Evolutionary conservation across 2,329 filamentous ascomycete genomes (phyloP).

Genomic region (Sarocladiaceae sp.): DNA sequence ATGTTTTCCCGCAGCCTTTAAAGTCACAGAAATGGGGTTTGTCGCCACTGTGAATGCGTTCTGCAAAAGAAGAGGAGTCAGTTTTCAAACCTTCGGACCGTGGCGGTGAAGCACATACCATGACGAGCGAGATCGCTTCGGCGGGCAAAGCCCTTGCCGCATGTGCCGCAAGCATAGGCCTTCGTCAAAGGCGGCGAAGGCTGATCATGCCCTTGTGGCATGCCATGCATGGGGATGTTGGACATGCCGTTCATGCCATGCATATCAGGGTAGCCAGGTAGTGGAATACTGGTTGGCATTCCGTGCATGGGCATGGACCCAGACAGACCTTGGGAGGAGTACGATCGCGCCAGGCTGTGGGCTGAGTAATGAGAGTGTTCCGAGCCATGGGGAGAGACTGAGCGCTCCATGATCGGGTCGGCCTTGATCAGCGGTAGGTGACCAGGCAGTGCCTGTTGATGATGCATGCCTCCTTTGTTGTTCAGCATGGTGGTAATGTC

Average conservation of each 20-base stretch:
- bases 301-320: slow-evolving; percentile 39
- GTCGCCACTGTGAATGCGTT: slow-evolving; percentile 90
- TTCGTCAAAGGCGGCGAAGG: slow-evolving; percentile 41
- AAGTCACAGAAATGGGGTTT: slow-evolving; percentile 90
- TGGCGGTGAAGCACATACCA: slow-evolving; percentile 54
- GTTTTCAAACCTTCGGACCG: background rate
- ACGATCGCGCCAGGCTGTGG: slow-evolving; percentile 41
- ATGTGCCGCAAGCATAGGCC: slow-evolving; percentile 84
- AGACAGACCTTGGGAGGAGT: slow-evolving; percentile 50
- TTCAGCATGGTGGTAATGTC: slow-evolving; percentile 48
- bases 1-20: slow-evolving; percentile 85
- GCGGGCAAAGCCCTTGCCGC: slow-evolving; percentile 84
- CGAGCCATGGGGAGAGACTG: slow-evolving; percentile 53
- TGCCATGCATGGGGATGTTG: slow-evolving; percentile 32
- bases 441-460: slow-evolving; percentile 22
- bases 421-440: slow-evolving; percentile 28
- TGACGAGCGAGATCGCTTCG: slow-evolving; percentile 91
- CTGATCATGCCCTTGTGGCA: slow-evolving; percentile 22
- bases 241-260: slow-evolving; percentile 28
- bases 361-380: slow-evolving; percentile 52
- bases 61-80: slow-evolving; percentile 49
- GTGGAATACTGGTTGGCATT: slow-evolving; percentile 36
- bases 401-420: slow-evolving; percentile 42
- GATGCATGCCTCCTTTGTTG: slow-evolving; percentile 36
- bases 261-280: slow-evolving; percentile 32